These are phyloP conservation scores for Lachnellula subtilissima DNA, from an alignment of 2,329 filamentous ascomycete genomes.

Conservation along the genomic window DNA sequence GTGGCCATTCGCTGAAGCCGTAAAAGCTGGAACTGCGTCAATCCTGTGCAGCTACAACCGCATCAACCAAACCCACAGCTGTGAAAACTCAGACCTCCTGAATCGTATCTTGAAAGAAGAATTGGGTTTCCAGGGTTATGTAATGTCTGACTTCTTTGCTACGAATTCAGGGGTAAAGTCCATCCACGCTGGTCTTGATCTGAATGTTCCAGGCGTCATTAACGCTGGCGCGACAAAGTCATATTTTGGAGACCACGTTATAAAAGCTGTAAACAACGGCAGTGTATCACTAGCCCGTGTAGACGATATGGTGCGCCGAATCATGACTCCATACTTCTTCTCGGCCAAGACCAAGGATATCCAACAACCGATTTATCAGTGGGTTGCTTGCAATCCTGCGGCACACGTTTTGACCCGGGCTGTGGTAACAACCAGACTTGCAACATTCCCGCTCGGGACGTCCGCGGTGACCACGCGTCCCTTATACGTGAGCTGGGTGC, in stretches of 20 bases:
- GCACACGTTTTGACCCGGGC: background rate
- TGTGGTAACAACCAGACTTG: background rate
- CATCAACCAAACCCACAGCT: conserved; percentile 44
- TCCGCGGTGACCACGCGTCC: conserved; percentile 38
- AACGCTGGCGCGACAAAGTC: background rate
- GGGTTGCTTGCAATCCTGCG: conserved; percentile 37
- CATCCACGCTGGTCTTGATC: conserved; percentile 40
- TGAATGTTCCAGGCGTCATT: conserved; percentile 39
- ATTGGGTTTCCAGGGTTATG: conserved; percentile 45
- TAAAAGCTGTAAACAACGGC: conserved; percentile 55
- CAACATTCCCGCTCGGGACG: conserved; percentile 37
- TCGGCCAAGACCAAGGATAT: conserved; percentile 44
- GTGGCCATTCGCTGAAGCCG: conserved; percentile 61
- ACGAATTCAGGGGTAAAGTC: conserved; percentile 38
- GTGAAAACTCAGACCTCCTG: conserved; percentile 42
- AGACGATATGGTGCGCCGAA: conserved; percentile 63
- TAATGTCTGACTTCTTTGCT: conserved; percentile 37
- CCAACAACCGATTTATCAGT: conserved; percentile 41
- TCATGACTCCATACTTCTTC: conserved; percentile 48
- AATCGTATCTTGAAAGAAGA: conserved; percentile 46
- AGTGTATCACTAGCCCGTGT: conserved; percentile 60
- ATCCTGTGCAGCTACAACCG: conserved; percentile 77
- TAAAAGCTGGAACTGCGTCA: conserved; percentile 69
- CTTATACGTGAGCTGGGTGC: conserved; percentile 42
- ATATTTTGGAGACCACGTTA: conserved; percentile 28